Percentiles rank a stretch among this genome's conserved stretches.
phyloP scores from a whole-genome alignment of 2,329 filamentous ascomycete species.

The Emergomyces africanus region DNA sequence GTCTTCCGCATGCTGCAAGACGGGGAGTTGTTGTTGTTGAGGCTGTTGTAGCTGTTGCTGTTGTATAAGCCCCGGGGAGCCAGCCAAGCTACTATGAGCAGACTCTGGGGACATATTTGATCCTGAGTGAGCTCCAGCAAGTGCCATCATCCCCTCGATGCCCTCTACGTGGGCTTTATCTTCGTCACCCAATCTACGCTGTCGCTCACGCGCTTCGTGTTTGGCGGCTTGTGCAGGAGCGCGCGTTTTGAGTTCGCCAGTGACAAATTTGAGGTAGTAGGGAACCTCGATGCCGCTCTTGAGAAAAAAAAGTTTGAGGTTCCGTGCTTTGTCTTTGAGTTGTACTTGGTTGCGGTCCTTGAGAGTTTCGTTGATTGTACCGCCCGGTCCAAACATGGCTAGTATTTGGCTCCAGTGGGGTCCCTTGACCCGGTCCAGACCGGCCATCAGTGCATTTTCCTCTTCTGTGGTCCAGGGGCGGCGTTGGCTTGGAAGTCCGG shows the following conservation, averaged over 20 bases:
- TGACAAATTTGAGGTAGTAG: constrained; percentile 75
- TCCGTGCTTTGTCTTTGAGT: constrained; percentile 82
- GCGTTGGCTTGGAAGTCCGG: constrained; percentile 45
- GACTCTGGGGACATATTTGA: constrained; percentile 5
- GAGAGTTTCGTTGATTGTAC: constrained; percentile 67
- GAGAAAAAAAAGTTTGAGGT: constrained; percentile 80
- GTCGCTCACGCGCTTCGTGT: constrained; percentile 35
- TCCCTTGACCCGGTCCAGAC: constrained; percentile 75
- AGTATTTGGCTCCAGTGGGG: constrained; percentile 92
- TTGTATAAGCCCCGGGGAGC: constrained; percentile 14
- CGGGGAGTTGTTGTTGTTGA: constrained; percentile 5
- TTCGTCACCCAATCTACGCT: constrained; percentile 34
- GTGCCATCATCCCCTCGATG: constrained; percentile 35
- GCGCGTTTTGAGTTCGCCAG: constrained; percentile 75
- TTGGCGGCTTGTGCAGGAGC: constrained; percentile 52
- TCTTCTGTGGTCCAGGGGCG: constrained; percentile 82
- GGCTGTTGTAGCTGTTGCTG: constrained; percentile 4
- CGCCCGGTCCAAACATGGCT: constrained; percentile 66
- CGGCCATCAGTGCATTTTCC: constrained; percentile 79
- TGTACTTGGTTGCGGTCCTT: constrained; percentile 87
- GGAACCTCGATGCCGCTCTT: constrained; percentile 88
- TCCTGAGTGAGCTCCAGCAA: constrained; percentile 29
- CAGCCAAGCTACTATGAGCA: constrained; percentile 1
- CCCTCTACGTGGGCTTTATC: constrained; percentile 37
- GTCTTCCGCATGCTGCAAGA: constrained; percentile 18